Evolutionary conservation across 108 stramenopile species (phyloP), one percentile per base, ranked within the genome.

Genomic region (Nitzschia sp.): DNA sequence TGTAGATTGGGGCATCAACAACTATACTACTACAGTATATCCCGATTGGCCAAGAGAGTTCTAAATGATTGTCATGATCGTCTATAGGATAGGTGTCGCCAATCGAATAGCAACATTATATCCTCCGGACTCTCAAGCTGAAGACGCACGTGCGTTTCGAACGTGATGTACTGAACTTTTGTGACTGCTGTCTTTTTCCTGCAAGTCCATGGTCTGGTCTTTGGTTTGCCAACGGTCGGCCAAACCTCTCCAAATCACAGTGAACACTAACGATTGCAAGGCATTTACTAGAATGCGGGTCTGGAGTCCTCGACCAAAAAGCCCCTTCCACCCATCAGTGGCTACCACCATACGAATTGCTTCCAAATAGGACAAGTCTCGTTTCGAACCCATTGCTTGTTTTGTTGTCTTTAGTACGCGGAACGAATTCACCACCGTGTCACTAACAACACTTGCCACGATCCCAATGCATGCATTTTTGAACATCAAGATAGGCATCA

Each of bases 381-480:
- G 83, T 39, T 86, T 86, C 0, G 93, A 69, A 0, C 77, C 86
- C 43, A 91, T 74, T 10, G 84, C 62, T 76, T 94, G 93, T 64
- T 94, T 94, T 14, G 87, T 88, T 37, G 91, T 92, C 65, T 96
- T 96, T 53, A 96, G 77, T 8, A 96, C 95, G 7, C 92, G 78
- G 63, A 93, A 80, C 21, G 65, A 73, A 68, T 96, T 96, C 0
- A 88, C 80, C 10, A 89, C 75, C 6, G 84, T 82, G 66, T 96
- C 95, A 67, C 80, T 81, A 3, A 83, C 81, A 51, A 92, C 67
- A 52, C 83, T 84, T 25, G 95, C 85, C n/a, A 71, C 43, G 29
- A 93, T 76, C 6, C 95, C 95, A 52, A 92, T 81, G 9, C 75
- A 37, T 2, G 90, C 92, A 71, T 89, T 89, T 14, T 90, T 61